phyloP scores from a whole-genome alignment of 768 basidiomycete genomes.

The Macrolepiota albuminosa region DNA sequence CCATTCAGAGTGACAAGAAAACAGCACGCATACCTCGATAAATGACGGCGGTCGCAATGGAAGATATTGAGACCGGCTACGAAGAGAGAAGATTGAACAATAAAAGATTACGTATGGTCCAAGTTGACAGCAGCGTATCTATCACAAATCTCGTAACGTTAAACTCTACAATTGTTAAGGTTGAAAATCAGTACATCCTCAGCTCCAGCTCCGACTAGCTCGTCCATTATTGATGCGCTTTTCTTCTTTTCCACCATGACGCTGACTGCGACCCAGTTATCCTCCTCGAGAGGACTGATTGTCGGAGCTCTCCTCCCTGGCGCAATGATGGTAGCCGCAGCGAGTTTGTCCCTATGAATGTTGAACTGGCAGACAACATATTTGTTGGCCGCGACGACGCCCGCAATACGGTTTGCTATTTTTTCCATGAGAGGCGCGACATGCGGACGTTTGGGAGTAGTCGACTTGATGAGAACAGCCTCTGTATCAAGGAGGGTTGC shows the following conservation, averaged over 20 bases:
- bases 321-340: slow-evolving; percentile 63
- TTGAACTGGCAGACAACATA: slow-evolving; percentile 95
- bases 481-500: slow-evolving; percentile 79
- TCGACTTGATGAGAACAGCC: slow-evolving; percentile 89
- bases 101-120: neutral
- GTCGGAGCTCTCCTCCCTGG: slow-evolving; percentile 91
- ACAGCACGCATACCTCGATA: neutral
- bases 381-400: slow-evolving; percentile 82
- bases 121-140: neutral
- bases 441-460: slow-evolving; percentile 54
- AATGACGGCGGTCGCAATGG: neutral
- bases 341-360: slow-evolving; percentile 59
- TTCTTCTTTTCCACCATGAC: slow-evolving; percentile 86
- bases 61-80: no score
- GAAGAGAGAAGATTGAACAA: neutral
- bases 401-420: slow-evolving; percentile 85
- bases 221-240: slow-evolving; percentile 84
- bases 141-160: slow-evolving; percentile 14
- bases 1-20: neutral
- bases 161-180: slow-evolving; percentile 92
- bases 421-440: slow-evolving; percentile 65
- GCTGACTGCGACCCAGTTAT: slow-evolving; percentile 88
- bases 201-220: slow-evolving; percentile 76
- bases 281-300: slow-evolving; percentile 75
- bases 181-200: slow-evolving; percentile 89